Conservation (phyloP, 768 basidiomycete species). For the Phaeotremella fagi region DNA sequence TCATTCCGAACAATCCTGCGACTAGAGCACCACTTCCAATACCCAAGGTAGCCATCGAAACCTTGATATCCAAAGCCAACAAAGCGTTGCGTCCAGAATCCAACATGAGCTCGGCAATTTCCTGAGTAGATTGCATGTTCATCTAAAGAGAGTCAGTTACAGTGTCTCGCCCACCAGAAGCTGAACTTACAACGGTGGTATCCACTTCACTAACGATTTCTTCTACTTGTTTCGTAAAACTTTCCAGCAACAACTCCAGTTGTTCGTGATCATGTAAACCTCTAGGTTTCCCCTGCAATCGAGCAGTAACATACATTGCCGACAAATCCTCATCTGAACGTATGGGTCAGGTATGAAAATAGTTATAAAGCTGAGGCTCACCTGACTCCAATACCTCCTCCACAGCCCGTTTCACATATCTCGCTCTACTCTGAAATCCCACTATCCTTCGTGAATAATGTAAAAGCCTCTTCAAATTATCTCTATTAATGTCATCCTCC, state of each 20-base stretch:
- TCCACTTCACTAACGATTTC: conserved; percentile 92
- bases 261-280: conserved; percentile 80
- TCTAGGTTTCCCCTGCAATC: conserved; percentile 62
- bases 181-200: conserved; percentile 63
- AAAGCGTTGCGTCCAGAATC: conserved; percentile 93
- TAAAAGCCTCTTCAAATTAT: conserved; percentile 83
- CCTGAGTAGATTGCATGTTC: conserved; percentile 95
- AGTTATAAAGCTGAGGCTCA: conserved; percentile 39
- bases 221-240: conserved; percentile 92
- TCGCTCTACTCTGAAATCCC: conserved; percentile 85
- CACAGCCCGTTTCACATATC: conserved; percentile 80
- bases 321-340: conserved; percentile 80
- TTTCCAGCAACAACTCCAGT: conserved; percentile 85
- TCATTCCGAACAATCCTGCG: conserved; percentile 94
- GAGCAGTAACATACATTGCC: conserved; percentile 91
- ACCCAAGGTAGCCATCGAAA: conserved; percentile 92
- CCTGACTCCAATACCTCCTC: conserved; percentile 90
- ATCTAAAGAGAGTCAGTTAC: conserved; percentile 52
- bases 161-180: background rate
- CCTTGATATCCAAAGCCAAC: conserved; percentile 85
- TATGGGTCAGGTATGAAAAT: conserved; percentile 2
- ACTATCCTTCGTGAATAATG: conserved; percentile 86
- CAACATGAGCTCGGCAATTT: conserved; percentile 92
- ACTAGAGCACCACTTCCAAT: conserved; percentile 83
- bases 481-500: conserved; percentile 91